Evolutionary conservation across 202 grass and related monocot species (phyloP).

Genomic region (Schoenoplectus triqueter): DNA sequence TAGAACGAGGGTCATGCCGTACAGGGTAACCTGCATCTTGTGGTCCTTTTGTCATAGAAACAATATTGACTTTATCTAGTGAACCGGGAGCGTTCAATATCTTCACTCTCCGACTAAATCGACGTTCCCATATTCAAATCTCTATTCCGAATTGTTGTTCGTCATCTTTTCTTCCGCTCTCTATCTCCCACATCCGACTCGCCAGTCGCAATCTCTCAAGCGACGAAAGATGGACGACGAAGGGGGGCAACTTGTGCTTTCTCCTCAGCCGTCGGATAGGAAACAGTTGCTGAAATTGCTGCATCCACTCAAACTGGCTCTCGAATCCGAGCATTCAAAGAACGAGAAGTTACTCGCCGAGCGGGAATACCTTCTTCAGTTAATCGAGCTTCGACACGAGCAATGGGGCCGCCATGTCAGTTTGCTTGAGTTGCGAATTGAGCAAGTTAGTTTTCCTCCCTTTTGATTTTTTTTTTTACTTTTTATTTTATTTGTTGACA

Average conservation of each 20-base stretch:
- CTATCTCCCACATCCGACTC: neutral
- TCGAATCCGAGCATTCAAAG: constrained; percentile 51
- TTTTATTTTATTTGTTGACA: neutral
- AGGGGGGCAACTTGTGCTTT: constrained; percentile 8
- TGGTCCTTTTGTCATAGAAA: neutral
- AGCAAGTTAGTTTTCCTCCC: constrained; percentile 35
- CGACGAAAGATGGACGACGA: constrained; percentile 7
- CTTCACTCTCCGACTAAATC: neutral
- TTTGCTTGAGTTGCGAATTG: constrained; percentile 37
- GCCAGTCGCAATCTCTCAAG: constrained; percentile 6
- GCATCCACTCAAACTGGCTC: constrained; percentile 1
- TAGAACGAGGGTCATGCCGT: neutral
- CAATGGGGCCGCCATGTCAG: constrained; percentile 40
- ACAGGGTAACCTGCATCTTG: neutral
- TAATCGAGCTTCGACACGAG: constrained; percentile 47
- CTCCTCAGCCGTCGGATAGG: neutral
- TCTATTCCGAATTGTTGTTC: neutral
- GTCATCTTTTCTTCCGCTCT: neutral
- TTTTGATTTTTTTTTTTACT: neutral
- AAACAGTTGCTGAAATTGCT: neutral
- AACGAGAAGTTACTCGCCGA: constrained; percentile 44
- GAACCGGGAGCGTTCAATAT: neutral
- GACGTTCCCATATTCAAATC: constrained; percentile 28
- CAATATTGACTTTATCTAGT: neutral
- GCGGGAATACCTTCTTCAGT: constrained; percentile 39